These are phyloP conservation scores for Colletotrichum trifolii DNA, from an alignment of 2,329 filamentous ascomycete genomes.

Conservation along the genomic window DNA sequence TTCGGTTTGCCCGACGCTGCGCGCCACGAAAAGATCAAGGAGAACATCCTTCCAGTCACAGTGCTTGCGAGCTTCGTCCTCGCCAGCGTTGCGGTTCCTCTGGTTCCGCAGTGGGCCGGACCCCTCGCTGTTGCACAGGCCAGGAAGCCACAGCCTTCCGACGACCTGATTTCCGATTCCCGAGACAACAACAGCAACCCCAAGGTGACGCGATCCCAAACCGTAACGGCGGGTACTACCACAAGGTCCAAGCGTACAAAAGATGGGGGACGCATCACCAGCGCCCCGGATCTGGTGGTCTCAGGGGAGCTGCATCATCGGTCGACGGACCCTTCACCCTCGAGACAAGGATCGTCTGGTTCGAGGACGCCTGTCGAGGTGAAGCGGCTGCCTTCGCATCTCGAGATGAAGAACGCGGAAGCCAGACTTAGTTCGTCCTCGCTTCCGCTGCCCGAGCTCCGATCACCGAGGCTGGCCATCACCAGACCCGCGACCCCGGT, in stretches of 20 bases:
- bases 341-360: constrained; percentile 33
- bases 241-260: constrained; percentile 62
- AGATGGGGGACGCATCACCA: constrained; percentile 58
- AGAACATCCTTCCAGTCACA: constrained; percentile 83
- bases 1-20: constrained; percentile 79
- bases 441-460: constrained; percentile 70
- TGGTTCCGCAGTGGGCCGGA: constrained; percentile 81
- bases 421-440: constrained; percentile 76
- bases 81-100: constrained; percentile 79
- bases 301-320: constrained; percentile 23
- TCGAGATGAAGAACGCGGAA: constrained; percentile 66
- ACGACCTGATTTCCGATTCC: constrained; percentile 71
- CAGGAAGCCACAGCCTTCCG: constrained; percentile 74
- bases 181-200: constrained; percentile 51
- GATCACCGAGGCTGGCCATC: constrained; percentile 59
- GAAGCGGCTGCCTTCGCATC: constrained; percentile 57
- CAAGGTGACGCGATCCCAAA: constrained; percentile 75
- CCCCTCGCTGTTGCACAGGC: constrained; percentile 86
- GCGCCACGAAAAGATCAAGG: constrained; percentile 80
- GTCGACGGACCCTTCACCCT: constrained; percentile 19
- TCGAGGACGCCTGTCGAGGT: constrained; percentile 48
- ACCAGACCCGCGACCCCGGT: constrained; percentile 68
- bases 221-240: constrained; percentile 64
- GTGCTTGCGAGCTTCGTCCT: constrained; percentile 84
- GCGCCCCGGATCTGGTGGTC: constrained; percentile 53